phyloP scores from a whole-genome alignment of 495 filamentous ascomycete genomes.

The Glutinoglossum americanum region DNA sequence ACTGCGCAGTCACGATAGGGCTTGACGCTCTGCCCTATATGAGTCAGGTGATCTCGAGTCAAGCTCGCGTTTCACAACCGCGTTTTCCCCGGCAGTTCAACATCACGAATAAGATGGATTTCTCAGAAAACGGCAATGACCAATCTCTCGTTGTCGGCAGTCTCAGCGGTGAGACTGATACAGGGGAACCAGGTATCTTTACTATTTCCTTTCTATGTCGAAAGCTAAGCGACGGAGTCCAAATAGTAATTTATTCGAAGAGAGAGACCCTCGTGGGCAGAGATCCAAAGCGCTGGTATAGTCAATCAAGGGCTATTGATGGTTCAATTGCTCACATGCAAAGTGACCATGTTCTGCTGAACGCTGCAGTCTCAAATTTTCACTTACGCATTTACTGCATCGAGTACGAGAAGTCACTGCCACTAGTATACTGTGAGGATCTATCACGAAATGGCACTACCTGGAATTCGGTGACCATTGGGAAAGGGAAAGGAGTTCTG shows the following conservation, averaged over 20 bases:
- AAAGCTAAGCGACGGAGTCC: neutral
- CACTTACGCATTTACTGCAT: conserved; percentile 20
- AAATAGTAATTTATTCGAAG: neutral
- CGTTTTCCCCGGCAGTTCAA: neutral
- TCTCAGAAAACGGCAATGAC: neutral
- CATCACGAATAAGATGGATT: neutral
- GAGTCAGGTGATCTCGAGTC: neutral
- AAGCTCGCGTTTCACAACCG: neutral
- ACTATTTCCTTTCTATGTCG: neutral
- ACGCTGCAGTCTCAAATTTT: conserved; percentile 17
- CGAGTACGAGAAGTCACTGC: conserved; percentile 15
- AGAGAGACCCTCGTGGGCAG: neutral
- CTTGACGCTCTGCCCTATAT: neutral
- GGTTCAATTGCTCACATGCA: neutral
- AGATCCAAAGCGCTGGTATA: neutral
- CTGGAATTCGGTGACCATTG: conserved; percentile 6
- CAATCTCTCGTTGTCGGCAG: neutral
- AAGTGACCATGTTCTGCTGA: conserved; percentile 4
- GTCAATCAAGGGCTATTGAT: neutral
- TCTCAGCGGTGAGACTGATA: neutral
- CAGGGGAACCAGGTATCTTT: neutral
- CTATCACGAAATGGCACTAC: conserved; percentile 19
- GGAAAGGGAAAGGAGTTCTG: neutral
- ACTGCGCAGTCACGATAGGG: neutral
- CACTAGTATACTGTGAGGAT: conserved; percentile 20